These are phyloP conservation scores for Rosa chinensis DNA, from an alignment of 306 rosid species.

Conservation along the genomic window DNA sequence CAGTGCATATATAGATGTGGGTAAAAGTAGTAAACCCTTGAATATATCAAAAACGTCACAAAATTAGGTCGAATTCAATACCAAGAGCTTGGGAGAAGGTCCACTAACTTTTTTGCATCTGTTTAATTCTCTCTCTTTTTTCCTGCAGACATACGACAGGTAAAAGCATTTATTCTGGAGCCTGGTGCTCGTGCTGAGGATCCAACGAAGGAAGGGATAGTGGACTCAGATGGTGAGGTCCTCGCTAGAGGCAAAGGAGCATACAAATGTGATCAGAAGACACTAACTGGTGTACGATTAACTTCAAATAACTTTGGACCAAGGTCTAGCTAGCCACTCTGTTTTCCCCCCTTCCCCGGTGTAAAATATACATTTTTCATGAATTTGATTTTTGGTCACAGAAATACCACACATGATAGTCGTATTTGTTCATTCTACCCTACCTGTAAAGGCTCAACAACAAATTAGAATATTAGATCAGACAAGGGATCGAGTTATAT, in stretches of 20 bases:
- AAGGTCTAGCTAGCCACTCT: constrained; percentile 90
- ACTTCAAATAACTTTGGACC: constrained; percentile 77
- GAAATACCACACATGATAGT: not conserved
- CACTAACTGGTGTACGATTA: constrained; percentile 68
- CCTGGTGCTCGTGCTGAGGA: constrained; percentile 60
- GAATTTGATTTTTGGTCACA: not conserved
- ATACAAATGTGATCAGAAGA: constrained; percentile 58
- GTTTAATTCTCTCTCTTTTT: no score
- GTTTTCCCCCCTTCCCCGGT: constrained; percentile 79
- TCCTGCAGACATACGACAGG: constrained; percentile 45
- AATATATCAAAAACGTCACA: no score
- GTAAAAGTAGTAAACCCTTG: no score
- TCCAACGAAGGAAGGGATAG: constrained; percentile 68
- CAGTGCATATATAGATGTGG: no score
- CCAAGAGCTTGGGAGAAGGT: not conserved
- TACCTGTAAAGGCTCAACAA: not conserved
- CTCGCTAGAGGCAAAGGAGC: constrained; percentile 85
- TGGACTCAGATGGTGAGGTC: constrained; percentile 91
- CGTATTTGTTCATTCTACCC: not conserved
- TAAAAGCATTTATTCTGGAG: constrained; percentile 77
- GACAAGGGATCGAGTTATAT: not conserved
- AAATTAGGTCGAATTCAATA: not conserved
- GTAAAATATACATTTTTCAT: constrained; percentile 24
- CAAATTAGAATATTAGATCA: not conserved
- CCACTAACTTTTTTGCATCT: not conserved